phyloP scores from a whole-genome alignment of 164 flowering plant genomes.

The Echeveria elegans region DNA sequence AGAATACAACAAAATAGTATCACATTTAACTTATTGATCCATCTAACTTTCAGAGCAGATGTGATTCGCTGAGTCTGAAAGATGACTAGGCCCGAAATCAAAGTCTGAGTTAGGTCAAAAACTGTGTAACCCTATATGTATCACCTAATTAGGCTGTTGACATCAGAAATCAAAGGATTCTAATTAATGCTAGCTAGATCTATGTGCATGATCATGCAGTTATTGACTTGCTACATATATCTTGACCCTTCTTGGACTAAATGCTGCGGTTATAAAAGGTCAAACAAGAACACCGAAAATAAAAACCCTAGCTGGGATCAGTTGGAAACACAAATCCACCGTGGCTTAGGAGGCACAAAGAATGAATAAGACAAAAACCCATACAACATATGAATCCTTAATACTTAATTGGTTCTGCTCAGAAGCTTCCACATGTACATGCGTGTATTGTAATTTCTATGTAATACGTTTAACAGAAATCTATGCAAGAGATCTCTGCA shows the following conservation, averaged over 20 bases:
- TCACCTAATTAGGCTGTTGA: background rate
- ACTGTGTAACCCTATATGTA: background rate
- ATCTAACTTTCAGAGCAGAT: too few species aligned
- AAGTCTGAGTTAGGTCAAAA: background rate
- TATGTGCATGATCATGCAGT: background rate
- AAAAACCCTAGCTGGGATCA: background rate
- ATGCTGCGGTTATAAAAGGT: background rate
- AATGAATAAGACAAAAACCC: background rate
- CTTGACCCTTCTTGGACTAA: background rate
- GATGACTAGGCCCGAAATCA: too few species aligned
- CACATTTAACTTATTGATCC: too few species aligned
- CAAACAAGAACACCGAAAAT: background rate
- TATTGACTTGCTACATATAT: background rate
- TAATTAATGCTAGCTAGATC: too few species aligned
- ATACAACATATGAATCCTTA: background rate
- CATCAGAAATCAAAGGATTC: background rate
- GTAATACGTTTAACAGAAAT: background rate
- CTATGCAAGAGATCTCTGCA: background rate
- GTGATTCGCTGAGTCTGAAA: too few species aligned
- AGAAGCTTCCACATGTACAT: background rate
- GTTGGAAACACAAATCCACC: background rate
- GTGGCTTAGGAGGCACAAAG: background rate
- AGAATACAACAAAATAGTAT: too few species aligned
- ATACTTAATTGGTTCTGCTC: background rate
- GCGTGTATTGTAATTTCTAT: too few species aligned